Evolutionary conservation across 2,329 filamentous ascomycete genomes (phyloP).

Genomic region (Diaporthe vexans): DNA sequence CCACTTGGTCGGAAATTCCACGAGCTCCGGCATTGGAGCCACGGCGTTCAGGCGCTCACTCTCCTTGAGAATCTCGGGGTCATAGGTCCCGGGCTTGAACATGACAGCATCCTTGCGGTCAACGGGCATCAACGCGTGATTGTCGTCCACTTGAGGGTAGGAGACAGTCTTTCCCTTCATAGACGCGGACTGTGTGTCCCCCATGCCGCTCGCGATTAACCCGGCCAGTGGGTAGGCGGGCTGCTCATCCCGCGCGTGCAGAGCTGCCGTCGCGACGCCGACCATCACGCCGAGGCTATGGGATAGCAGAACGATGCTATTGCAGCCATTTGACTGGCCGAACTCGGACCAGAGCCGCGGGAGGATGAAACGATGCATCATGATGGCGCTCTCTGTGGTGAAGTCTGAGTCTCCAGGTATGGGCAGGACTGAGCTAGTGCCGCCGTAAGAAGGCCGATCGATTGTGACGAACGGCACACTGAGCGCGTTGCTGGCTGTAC

Average conservation of each 20-base stretch:
- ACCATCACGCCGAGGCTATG: neutral
- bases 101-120: neutral
- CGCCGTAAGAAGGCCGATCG: neutral
- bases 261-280: neutral
- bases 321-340: neutral
- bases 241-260: neutral
- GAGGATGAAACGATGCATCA: neutral
- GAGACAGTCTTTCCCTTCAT: neutral
- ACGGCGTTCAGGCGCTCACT: neutral
- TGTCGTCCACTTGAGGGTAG: neutral
- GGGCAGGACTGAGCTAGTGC: neutral
- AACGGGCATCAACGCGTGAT: neutral
- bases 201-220: neutral
- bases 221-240: neutral
- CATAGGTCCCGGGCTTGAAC: neutral
- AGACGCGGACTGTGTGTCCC: neutral
- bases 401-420: neutral
- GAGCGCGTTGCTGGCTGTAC: neutral
- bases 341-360: neutral
- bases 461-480: neutral
- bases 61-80: neutral
- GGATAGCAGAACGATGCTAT: neutral
- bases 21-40: neutral
- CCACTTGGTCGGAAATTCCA: neutral
- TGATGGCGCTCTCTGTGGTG: conserved; percentile 1